Evolutionary conservation across 495 filamentous ascomycete species (phyloP).

Genomic region (Diplogelasinospora grovesii): DNA sequence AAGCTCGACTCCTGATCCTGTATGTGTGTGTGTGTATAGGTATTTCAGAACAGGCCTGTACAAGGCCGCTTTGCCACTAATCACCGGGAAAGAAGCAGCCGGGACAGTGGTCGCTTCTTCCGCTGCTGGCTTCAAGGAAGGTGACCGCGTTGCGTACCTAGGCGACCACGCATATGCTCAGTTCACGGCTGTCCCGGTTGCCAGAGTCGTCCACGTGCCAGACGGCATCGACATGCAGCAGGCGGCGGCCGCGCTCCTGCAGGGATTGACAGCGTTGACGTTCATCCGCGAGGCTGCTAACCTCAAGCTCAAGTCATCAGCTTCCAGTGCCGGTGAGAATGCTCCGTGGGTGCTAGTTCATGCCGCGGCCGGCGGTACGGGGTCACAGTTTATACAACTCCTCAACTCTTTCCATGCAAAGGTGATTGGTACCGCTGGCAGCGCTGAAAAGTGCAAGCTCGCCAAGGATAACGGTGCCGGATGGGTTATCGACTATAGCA

Average conservation of each 20-base stretch:
- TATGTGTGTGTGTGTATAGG: too few relatives aligned
- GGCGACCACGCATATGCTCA: slow-evolving; percentile 63
- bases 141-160: slow-evolving; percentile 65
- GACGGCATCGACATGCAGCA: slow-evolving; percentile 50
- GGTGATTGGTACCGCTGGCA: slow-evolving; percentile 78
- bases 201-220: slow-evolving; percentile 58
- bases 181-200: slow-evolving; percentile 54
- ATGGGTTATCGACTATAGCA: slow-evolving; percentile 64
- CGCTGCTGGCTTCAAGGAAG: slow-evolving; percentile 45
- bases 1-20: not conserved
- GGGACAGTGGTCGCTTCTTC: slow-evolving; percentile 36
- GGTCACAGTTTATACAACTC: slow-evolving; percentile 70
- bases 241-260: slow-evolving; percentile 65
- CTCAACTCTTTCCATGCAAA: slow-evolving; percentile 65
- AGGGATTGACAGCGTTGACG: slow-evolving; percentile 81
- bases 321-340: too few relatives aligned
- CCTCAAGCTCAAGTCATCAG: slow-evolving; percentile 59
- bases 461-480: slow-evolving; percentile 65
- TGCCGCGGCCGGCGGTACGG: slow-evolving; percentile 86
- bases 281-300: slow-evolving; percentile 70
- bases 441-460: slow-evolving; percentile 61
- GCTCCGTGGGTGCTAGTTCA: slow-evolving; percentile 79
- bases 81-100: slow-evolving; percentile 78
- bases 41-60: slow-evolving; percentile 94
- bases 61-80: slow-evolving; percentile 57